phyloP scores from a whole-genome alignment of 192 early-diverging fungal species.

The Coemansia sp. region DNA sequence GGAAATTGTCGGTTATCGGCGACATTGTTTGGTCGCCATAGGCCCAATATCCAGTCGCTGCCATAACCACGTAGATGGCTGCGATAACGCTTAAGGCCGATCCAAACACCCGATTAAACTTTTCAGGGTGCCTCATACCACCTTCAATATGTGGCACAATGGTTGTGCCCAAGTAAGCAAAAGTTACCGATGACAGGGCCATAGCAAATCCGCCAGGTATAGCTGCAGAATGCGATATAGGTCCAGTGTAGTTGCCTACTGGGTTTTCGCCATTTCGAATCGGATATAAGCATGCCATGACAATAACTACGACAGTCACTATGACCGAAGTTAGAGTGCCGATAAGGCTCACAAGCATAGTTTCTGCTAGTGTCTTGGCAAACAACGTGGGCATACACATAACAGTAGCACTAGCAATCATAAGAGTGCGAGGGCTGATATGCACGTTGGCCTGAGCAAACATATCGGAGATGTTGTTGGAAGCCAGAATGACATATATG shows the following conservation, averaged over 20 bases:
- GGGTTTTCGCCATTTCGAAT: constrained; percentile 30
- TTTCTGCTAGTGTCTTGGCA: constrained; percentile 71
- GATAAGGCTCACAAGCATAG: constrained; percentile 63
- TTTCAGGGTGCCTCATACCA: constrained; percentile 65
- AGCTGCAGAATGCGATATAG: constrained; percentile 18
- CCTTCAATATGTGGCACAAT: constrained; percentile 75
- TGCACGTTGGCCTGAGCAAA: constrained; percentile 32
- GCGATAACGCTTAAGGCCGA: constrained; percentile 57
- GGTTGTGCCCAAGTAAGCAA: constrained; percentile 69
- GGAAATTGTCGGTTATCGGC: constrained; percentile 66
- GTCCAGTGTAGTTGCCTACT: constrained; percentile 18
- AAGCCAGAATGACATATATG: constrained; percentile 37
- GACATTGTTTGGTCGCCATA: constrained; percentile 63
- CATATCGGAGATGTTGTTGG: constrained; percentile 40
- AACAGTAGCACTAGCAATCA: constrained; percentile 49
- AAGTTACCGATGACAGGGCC: constrained; percentile 64
- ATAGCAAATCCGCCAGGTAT: constrained; percentile 56
- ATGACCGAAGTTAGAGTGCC: constrained; percentile 65
- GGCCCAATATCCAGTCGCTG: constrained; percentile 64
- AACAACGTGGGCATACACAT: constrained; percentile 64
- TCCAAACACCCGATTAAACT: constrained; percentile 60
- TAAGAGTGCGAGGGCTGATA: constrained; percentile 29
- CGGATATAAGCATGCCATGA: constrained; percentile 45
- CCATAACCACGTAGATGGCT: constrained; percentile 65
- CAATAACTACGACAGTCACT: constrained; percentile 58